phyloP scores from a whole-genome alignment of 164 flowering plant genomes.

The Berberis thunbergii region DNA sequence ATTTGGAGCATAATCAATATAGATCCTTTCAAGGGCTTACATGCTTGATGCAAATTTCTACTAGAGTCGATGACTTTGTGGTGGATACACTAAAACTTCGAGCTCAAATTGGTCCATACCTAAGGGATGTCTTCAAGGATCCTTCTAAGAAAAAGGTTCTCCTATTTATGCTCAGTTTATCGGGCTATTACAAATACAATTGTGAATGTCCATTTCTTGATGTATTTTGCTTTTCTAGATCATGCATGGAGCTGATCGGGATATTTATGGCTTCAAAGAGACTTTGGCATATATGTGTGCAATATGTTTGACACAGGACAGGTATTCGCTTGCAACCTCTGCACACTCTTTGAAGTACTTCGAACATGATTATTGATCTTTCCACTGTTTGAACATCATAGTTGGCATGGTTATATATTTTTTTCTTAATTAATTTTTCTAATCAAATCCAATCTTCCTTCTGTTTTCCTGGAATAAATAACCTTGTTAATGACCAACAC shows the following conservation, averaged over 20 bases:
- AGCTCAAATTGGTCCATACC: conserved; percentile 74
- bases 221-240: conserved; percentile 39
- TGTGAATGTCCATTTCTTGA: background rate
- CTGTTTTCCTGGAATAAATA: too few species aligned
- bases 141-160: conserved; percentile 80
- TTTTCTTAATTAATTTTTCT: too few species aligned
- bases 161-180: background rate
- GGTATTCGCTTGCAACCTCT: conserved; percentile 29
- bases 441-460: too few species aligned
- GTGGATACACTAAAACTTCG: conserved; percentile 88
- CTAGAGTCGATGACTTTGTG: conserved; percentile 90
- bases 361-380: background rate
- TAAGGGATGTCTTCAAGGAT: conserved; percentile 88
- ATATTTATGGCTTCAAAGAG: conserved; percentile 95
- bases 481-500: too few species aligned
- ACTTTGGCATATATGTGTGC: conserved; percentile 93
- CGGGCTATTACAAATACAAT: background rate
- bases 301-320: conserved; percentile 98
- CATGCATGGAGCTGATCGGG: conserved; percentile 98
- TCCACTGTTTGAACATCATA: background rate
- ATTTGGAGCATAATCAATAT: conserved; percentile 94
- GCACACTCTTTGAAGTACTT: background rate
- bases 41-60: conserved; percentile 98
- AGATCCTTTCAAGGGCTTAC: conserved; percentile 97
- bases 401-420: too few species aligned